A percentile compares a stretch with the other conserved stretches of the same genome.
These are phyloP conservation scores for Dipteronia dyeriana DNA, from an alignment of 345 rosid species.

Conservation along the genomic window DNA sequence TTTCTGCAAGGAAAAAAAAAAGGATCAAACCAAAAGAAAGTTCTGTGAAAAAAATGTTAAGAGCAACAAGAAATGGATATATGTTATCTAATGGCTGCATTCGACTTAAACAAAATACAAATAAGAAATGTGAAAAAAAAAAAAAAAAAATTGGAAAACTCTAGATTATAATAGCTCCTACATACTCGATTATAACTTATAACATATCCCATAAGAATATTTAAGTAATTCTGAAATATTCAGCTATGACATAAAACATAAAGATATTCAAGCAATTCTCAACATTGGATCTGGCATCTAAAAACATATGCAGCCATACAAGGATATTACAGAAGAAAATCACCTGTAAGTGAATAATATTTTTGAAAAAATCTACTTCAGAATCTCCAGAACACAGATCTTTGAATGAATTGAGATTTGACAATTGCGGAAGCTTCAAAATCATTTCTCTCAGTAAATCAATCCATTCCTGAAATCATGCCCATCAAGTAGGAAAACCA, in stretches of 20 bases:
- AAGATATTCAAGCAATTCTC: conserved; percentile 2
- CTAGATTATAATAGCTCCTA: background rate
- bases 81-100: background rate
- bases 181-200: background rate
- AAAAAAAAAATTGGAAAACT: background rate
- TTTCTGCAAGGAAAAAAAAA: conserved; percentile 47
- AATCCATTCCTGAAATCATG: conserved; percentile 78
- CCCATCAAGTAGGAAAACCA: conserved; percentile 16
- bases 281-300: background rate
- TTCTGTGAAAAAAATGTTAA: background rate
- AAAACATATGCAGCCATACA: background rate
- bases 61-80: background rate
- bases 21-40: background rate
- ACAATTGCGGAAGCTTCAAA: conserved; percentile 70
- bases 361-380: conserved; percentile 81
- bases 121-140: background rate
- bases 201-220: background rate
- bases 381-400: conserved; percentile 80
- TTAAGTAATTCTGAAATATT: background rate
- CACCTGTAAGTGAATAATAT: conserved; percentile 82
- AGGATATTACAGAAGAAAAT: conserved; percentile 9
- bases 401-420: conserved; percentile 53
- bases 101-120: background rate
- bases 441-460: conserved; percentile 78
- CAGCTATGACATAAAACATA: background rate